Percentiles rank a stretch among this genome's conserved stretches.
Conservation (phyloP, 2,329 filamentous ascomycete genomes). For the Stachybotrys elegans region DNA sequence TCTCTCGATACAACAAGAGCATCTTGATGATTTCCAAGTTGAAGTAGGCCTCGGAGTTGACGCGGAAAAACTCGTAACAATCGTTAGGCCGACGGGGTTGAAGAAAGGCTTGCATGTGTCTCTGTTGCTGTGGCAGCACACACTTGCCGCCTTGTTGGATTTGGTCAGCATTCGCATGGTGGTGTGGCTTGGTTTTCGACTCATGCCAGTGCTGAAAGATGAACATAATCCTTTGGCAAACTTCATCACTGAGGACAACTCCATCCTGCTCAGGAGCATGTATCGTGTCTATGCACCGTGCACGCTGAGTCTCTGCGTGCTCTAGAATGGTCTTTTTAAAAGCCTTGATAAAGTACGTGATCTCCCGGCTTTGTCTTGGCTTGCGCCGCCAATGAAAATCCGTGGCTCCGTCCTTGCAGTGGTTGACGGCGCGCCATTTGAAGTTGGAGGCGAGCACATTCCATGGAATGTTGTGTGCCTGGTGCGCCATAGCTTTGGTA, state of each 20-base stretch:
- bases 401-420: background rate
- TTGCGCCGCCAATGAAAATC: constrained; percentile 8
- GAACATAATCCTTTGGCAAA: background rate
- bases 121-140: constrained; percentile 13
- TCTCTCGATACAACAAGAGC: constrained; percentile 17
- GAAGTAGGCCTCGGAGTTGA: constrained; percentile 10
- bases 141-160: too few species aligned
- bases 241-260: background rate
- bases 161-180: too few species aligned
- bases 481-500: constrained; percentile 14
- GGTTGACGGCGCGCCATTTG: background rate
- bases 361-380: constrained; percentile 6
- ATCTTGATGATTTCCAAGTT: constrained; percentile 16
- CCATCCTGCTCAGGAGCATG: background rate
- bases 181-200: too few species aligned
- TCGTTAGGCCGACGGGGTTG: constrained; percentile 3
- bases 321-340: constrained; percentile 8
- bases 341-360: constrained; percentile 9
- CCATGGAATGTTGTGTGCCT: constrained; percentile 12
- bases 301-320: constrained; percentile 2
- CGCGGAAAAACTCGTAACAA: constrained; percentile 11
- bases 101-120: constrained; percentile 12
- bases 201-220: too few species aligned
- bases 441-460: constrained; percentile 7
- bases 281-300: constrained; percentile 4